Evolutionary conservation across 176 grass and related monocot species (phyloP).

Genomic region (Eleusine indica): DNA sequence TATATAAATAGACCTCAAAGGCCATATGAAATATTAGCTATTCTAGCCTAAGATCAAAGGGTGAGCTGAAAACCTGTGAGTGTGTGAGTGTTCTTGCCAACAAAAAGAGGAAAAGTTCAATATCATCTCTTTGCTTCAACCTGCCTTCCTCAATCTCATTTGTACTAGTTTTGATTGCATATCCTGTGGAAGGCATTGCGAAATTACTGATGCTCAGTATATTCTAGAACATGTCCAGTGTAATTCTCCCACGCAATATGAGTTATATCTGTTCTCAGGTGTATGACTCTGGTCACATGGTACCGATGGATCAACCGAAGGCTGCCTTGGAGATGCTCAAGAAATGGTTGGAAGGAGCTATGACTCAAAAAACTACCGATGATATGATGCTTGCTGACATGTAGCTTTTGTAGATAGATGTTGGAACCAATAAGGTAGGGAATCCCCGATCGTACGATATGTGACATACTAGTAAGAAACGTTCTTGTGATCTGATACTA

Average conservation of each 20-base stretch:
- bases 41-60: too few relatives aligned
- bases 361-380: background rate
- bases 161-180: background rate
- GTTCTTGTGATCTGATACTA: too few relatives aligned
- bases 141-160: background rate
- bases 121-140: background rate
- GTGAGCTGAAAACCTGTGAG: too few relatives aligned
- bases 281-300: slow-evolving; percentile 61
- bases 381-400: slow-evolving; percentile 1
- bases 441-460: background rate
- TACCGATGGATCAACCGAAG: slow-evolving; percentile 64
- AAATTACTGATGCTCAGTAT: background rate
- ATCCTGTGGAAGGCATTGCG: background rate
- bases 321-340: slow-evolving; percentile 60
- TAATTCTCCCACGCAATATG: background rate
- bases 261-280: slow-evolving; percentile 27
- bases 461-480: too few relatives aligned
- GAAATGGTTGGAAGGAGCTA: slow-evolving; percentile 41
- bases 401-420: background rate
- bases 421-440: background rate
- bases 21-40: too few relatives aligned
- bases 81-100: too few relatives aligned
- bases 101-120: background rate
- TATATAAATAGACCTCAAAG: too few relatives aligned
- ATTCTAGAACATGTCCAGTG: background rate